These are phyloP conservation scores for Lachnellula suecica DNA, from an alignment of 2,329 filamentous ascomycete genomes.

Conservation along the genomic window DNA sequence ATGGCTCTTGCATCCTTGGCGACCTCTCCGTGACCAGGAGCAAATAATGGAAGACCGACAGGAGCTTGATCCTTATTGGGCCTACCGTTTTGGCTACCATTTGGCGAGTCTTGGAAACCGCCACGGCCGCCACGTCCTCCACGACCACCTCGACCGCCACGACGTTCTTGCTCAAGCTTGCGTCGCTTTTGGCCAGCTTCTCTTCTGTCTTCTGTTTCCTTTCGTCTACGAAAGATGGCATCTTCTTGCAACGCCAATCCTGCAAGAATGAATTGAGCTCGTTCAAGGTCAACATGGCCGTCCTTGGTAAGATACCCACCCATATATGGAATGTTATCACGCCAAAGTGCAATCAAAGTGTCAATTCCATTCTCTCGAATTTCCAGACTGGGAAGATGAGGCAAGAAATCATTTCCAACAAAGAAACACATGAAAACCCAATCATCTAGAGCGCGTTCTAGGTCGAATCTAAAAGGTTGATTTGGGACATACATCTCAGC, in stretches of 20 bases:
- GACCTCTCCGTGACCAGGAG: conserved; percentile 50
- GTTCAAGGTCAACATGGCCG: conserved; percentile 82
- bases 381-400: conserved; percentile 94
- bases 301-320: conserved; percentile 96
- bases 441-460: conserved; percentile 92
- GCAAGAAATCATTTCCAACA: conserved; percentile 96
- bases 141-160: conserved; percentile 30
- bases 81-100: conserved; percentile 25
- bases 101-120: conserved; percentile 27
- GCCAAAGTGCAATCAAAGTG: conserved; percentile 94
- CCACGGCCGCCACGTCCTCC: conserved; percentile 33
- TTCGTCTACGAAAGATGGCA: conserved; percentile 84
- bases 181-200: conserved; percentile 78
- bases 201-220: conserved; percentile 80
- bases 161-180: conserved; percentile 66
- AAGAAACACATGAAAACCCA: conserved; percentile 99
- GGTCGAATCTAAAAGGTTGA: conserved; percentile 84
- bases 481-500: conserved; percentile 82
- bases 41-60: conserved; percentile 54
- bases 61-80: conserved; percentile 33
- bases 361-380: conserved; percentile 98
- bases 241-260: conserved; percentile 92
- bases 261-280: conserved; percentile 83
- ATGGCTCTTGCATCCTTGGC: conserved; percentile 58
- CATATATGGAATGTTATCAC: conserved; percentile 87